Evolutionary conservation across 345 rosid species (phyloP).

Genomic region (Draba incana): DNA sequence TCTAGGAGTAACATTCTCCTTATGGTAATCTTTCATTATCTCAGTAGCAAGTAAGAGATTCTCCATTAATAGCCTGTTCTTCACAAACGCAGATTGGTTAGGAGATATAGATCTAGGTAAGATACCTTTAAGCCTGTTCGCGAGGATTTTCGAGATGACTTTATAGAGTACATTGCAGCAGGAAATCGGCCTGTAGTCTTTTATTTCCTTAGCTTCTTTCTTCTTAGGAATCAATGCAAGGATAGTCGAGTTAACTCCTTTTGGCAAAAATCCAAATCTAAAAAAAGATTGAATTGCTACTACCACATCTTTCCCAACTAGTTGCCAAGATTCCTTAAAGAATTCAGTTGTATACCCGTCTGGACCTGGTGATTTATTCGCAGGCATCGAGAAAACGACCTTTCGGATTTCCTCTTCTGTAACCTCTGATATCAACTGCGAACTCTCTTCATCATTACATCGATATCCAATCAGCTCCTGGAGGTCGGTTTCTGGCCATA

Average conservation of each 20-base stretch:
- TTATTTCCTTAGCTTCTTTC: no score
- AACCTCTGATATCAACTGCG: no score
- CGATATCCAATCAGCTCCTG: no score
- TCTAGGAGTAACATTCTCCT: background rate
- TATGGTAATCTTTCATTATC: background rate
- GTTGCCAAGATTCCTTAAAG: background rate
- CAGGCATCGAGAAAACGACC: background rate
- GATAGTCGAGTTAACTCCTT: background rate
- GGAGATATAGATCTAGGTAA: background rate
- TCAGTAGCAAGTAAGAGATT: background rate
- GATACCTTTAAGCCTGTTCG: background rate
- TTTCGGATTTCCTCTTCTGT: no score
- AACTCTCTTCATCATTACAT: no score
- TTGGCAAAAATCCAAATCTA: background rate
- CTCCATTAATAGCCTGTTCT: background rate
- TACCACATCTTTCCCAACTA: no score
- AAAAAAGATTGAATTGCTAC: background rate
- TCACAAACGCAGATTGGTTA: background rate
- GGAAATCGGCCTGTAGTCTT: no score
- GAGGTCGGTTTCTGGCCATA: no score
- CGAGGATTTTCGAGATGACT: background rate
- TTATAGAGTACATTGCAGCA: no score
- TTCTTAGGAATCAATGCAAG: no score
- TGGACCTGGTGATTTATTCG: background rate
- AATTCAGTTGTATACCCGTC: background rate